Evolutionary conservation across 164 flowering plant genomes (phyloP), one percentile per base, ranked within the genome.

Genomic region (Cinnamomum micranthum): DNA sequence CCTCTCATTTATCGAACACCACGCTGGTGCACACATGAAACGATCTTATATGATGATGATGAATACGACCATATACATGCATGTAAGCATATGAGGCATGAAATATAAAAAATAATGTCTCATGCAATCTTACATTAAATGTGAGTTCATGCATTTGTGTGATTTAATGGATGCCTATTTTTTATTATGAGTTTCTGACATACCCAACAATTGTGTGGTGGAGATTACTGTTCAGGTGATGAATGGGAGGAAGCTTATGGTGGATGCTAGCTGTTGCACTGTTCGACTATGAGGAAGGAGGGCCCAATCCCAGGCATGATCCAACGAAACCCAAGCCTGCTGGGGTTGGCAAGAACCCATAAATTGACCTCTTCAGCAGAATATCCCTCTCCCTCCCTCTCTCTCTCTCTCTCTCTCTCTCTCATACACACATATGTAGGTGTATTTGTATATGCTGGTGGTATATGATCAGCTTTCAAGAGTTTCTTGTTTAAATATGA

Each of bases 231-330:
- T 41, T 9, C 11, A 41, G 47, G 66, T 74, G 68, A 64, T 59
- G 79, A 70, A 66, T 23, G 23, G 28, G 72, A 78, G 81, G 68
- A 68, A 80, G 78, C 71, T 82, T 22, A n/a, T 72, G n/a, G 63
- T 58, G 76, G 68, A 60, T 2, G 69, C 1, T 41, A 11, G 69
- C 1, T 41, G 47, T 59, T 12, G 65, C 55, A 23, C 4, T 64
- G 65, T 41, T 70, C 41, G 85, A 82, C 74, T 82, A 82, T 70
- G 82, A 76, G 28, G 59, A 76, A 20, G 75, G 75, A 47, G 77
- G 72, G 31, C 64, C 79, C 4, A 76, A 79, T 65, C 60, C 76
- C 6, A 73, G 27, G 65, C 78, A 79, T 25, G 76, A 76, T 20
- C 77, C 77, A 2, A 76, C 25, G 74, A 76, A 55, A 50, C 60